Conservation (phyloP, 2,329 filamentous ascomycete genomes). For the Huntiella omanensis region DNA sequence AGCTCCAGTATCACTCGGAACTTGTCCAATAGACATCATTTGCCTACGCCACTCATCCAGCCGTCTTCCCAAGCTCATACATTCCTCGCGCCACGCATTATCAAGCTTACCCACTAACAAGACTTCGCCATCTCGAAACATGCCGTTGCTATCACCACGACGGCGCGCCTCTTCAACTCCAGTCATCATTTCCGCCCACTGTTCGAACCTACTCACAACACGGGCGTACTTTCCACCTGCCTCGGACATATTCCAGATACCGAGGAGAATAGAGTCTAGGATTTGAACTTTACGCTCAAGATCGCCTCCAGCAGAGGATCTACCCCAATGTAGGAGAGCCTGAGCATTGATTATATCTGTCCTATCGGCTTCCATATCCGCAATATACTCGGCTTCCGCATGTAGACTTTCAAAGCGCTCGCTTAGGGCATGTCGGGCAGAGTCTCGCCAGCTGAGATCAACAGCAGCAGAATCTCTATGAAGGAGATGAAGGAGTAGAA, state of each 20-base stretch:
- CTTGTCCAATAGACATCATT: constrained; percentile 26
- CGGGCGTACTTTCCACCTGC: constrained; percentile 36
- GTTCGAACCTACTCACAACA: constrained; percentile 37
- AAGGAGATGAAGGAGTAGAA: constrained; percentile 46
- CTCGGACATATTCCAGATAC: constrained; percentile 38
- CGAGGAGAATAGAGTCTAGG: constrained; percentile 36
- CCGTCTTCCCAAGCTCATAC: constrained; percentile 29
- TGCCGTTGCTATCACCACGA: constrained; percentile 18
- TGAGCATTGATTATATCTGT: constrained; percentile 31
- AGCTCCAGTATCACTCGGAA: not conserved
- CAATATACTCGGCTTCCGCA: constrained; percentile 18
- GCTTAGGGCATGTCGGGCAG: constrained; percentile 31
- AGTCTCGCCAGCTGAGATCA: constrained; percentile 32
- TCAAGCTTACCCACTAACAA: constrained; percentile 38
- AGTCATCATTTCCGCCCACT: constrained; percentile 32
- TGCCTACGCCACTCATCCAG: constrained; percentile 35
- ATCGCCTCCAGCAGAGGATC: constrained; percentile 15
- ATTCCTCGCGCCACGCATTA: constrained; percentile 38
- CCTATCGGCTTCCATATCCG: constrained; percentile 22
- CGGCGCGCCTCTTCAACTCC: constrained; percentile 28
- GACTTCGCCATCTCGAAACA: constrained; percentile 20
- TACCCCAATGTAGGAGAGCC: constrained; percentile 33
- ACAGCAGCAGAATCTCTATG: constrained; percentile 33
- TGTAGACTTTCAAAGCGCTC: constrained; percentile 25
- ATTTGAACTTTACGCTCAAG: constrained; percentile 38